Conservation (phyloP, 257 asterid species). For the Nicotiana noctiflora region DNA sequence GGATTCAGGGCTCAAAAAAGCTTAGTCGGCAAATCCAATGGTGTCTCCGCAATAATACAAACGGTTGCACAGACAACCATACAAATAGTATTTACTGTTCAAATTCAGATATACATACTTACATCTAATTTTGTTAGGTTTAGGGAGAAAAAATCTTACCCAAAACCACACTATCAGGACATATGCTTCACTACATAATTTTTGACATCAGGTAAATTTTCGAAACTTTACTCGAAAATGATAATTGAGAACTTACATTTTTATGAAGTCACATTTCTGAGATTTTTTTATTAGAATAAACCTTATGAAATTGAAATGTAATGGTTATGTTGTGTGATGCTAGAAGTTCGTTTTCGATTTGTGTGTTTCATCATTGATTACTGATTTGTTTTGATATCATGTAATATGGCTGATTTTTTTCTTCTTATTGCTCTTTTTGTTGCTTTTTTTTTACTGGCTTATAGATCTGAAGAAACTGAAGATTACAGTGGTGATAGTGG, state of each 20-base stretch:
- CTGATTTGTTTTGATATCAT: background rate
- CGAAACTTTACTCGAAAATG: background rate
- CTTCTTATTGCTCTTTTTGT: background rate
- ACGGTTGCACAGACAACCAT: background rate
- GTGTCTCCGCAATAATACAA: background rate
- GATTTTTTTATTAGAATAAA: too few species aligned
- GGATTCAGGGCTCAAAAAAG: slow-evolving; percentile 14
- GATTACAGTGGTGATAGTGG: slow-evolving; percentile 27
- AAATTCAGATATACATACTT: too few species aligned
- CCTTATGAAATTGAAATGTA: too few species aligned
- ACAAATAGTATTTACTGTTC: background rate
- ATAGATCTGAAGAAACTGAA: slow-evolving; percentile 77
- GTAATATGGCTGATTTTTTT: background rate
- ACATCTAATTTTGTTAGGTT: too few species aligned
- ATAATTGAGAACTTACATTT: too few species aligned
- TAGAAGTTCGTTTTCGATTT: slow-evolving; percentile 18
- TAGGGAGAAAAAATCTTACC: background rate
- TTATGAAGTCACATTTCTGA: too few species aligned
- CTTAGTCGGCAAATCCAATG: background rate
- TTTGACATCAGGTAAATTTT: background rate
- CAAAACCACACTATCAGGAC: background rate
- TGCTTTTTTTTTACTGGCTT: slow-evolving; percentile 6
- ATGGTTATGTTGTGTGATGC: background rate
- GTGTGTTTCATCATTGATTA: background rate
- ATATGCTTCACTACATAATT: background rate